Evolutionary conservation across 306 rosid species (phyloP).

Genomic region (Gastrolobium bilobum): DNA sequence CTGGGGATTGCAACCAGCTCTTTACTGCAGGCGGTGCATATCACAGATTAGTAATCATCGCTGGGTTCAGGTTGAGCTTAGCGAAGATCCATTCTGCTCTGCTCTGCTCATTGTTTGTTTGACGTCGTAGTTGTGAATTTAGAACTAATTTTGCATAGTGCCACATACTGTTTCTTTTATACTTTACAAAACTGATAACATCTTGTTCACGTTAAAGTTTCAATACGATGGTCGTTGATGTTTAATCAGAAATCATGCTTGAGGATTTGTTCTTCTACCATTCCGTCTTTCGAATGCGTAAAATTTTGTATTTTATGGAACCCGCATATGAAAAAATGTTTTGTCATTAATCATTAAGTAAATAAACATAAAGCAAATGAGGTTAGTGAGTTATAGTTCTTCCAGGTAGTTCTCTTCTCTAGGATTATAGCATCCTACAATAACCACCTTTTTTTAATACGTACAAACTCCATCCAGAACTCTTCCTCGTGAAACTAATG

Average conservation of each 20-base stretch:
- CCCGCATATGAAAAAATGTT: neutral
- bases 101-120: constrained; percentile 43
- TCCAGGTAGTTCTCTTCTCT: neutral
- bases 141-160: constrained; percentile 45
- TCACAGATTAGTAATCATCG: constrained; percentile 24
- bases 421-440: neutral
- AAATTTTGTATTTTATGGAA: neutral
- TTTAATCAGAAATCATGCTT: neutral
- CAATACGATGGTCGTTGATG: neutral
- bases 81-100: constrained; percentile 25
- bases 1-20: constrained; percentile 31
- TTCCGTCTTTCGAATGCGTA: constrained; percentile 16
- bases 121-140: constrained; percentile 33
- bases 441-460: neutral
- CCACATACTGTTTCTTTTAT: constrained; percentile 19
- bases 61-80: constrained; percentile 24
- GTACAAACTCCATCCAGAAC: neutral
- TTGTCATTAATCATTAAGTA: neutral
- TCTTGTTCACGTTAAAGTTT: constrained; percentile 2
- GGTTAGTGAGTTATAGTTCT: neutral
- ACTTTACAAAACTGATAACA: constrained; percentile 19
- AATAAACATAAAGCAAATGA: neutral
- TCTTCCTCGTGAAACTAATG: neutral
- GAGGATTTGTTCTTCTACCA: constrained; percentile 17
- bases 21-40: constrained; percentile 22